Percentiles rank a stretch among this genome's conserved stretches.
Conservation (phyloP, 208 protist genomes). For the Acanthamoeba divionensis region DNA sequence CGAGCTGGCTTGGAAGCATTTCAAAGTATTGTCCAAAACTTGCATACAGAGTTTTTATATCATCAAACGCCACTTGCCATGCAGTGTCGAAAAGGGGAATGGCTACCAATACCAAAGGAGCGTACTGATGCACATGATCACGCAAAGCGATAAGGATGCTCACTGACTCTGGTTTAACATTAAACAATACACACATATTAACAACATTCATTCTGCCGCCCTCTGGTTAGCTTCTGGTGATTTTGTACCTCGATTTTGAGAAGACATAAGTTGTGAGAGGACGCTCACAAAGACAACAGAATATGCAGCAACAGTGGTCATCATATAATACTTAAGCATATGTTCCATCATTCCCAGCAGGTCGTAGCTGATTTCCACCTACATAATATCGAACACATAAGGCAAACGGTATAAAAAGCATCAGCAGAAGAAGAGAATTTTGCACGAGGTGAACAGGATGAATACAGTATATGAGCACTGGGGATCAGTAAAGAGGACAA, state of each 20-base stretch:
- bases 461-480: background rate
- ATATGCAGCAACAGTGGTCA: background rate
- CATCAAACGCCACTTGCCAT: background rate
- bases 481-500: background rate
- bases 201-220: background rate
- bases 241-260: too few species aligned
- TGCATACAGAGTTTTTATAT: background rate
- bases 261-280: background rate
- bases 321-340: conserved; percentile 18
- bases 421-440: background rate
- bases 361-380: conserved; percentile 15
- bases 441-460: background rate
- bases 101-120: background rate
- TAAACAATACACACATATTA: background rate
- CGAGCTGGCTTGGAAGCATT: background rate
- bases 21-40: background rate
- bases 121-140: background rate
- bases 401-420: background rate
- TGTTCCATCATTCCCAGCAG: background rate
- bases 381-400: background rate
- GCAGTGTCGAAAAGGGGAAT: background rate
- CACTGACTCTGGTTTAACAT: background rate
- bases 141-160: background rate
- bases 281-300: background rate
- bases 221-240: background rate